Evolutionary conservation across 257 asterid species (phyloP).

Genomic region (Plectranthus barbatus): DNA sequence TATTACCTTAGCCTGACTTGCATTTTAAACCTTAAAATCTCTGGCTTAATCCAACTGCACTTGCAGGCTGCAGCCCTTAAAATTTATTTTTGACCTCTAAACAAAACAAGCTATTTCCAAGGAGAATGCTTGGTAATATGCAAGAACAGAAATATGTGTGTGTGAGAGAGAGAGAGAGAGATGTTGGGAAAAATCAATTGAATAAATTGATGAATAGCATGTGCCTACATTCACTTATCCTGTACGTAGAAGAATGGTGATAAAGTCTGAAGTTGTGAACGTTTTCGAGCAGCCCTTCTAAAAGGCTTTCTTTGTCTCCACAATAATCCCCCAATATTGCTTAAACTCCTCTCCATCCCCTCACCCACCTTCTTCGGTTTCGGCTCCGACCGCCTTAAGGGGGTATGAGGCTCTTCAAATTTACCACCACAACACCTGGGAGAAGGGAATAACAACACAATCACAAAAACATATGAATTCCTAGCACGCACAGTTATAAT

Average conservation of each 20-base stretch:
- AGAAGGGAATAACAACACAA: not conserved
- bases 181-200: conserved; percentile 28
- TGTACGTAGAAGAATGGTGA: conserved; percentile 56
- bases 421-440: conserved; percentile 42
- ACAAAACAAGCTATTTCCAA: too few relatives aligned
- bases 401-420: conserved; percentile 82
- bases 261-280: conserved; percentile 42
- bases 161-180: not conserved
- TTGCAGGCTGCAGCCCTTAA: too few relatives aligned
- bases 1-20: too few relatives aligned
- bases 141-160: not conserved
- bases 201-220: conserved; percentile 30
- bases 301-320: conserved; percentile 70
- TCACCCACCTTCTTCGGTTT: conserved; percentile 18
- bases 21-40: too few relatives aligned
- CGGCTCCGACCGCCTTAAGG: conserved; percentile 47
- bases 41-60: too few relatives aligned
- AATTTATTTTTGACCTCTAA: too few relatives aligned
- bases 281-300: conserved; percentile 60
- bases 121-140: too few relatives aligned
- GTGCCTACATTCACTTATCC: conserved; percentile 16
- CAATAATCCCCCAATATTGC: conserved; percentile 34
- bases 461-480: not conserved
- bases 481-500: not conserved
- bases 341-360: conserved; percentile 19